Evolutionary conservation across 805 yeast species (phyloP).

Genomic region (Candida ipomoeae): DNA sequence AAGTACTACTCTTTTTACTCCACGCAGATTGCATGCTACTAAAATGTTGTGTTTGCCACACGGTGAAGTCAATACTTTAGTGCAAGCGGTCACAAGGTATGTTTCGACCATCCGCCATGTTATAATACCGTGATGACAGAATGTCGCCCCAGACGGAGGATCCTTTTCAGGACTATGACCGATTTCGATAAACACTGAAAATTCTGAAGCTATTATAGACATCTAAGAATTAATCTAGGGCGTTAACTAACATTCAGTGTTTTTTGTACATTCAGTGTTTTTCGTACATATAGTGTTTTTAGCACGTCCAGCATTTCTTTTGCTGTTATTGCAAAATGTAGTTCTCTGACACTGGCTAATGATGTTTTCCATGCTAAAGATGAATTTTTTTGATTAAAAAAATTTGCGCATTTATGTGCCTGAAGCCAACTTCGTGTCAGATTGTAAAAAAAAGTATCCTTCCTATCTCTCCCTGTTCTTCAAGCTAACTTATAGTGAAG

Average conservation of each 20-base stretch:
- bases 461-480: too few species aligned
- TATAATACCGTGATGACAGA: slow-evolving; percentile 49
- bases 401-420: slow-evolving; percentile 32
- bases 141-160: slow-evolving; percentile 77
- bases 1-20: background rate
- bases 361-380: slow-evolving; percentile 62
- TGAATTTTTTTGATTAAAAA: slow-evolving; percentile 47
- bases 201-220: slow-evolving; percentile 43
- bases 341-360: slow-evolving; percentile 29
- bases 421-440: slow-evolving; percentile 25
- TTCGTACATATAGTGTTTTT: slow-evolving; percentile 7
- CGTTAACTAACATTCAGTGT: slow-evolving; percentile 13
- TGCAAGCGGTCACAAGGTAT: slow-evolving; percentile 13
- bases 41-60: slow-evolving; percentile 2
- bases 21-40: background rate
- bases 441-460: background rate
- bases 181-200: slow-evolving; percentile 66
- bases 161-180: slow-evolving; percentile 59
- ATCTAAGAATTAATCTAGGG: background rate
- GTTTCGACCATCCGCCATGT: slow-evolving; percentile 3
- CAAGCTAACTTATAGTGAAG: background rate
- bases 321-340: background rate
- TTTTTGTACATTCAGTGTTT: slow-evolving; percentile 4
- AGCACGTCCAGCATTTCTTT: slow-evolving; percentile 7
- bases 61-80: slow-evolving; percentile 4